Evolutionary conservation across 2,329 filamentous ascomycete species (phyloP), one percentile per base, ranked within the genome.

Genomic region (Aspergillus glaucus): DNA sequence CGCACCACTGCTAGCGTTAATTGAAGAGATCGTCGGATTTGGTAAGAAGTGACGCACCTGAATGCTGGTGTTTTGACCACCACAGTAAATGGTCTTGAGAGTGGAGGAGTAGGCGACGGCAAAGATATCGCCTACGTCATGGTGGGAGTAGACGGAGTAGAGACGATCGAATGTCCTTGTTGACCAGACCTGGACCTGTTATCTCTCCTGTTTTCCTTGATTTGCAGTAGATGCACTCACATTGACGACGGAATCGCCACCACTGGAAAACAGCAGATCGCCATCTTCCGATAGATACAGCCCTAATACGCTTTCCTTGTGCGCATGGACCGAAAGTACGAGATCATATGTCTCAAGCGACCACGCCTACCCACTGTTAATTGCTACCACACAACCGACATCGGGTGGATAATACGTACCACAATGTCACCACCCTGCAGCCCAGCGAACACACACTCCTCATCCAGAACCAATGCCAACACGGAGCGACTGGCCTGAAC

Each of bases 81-180:
- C 93, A 40, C 95, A 80, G 66, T 95, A 97, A 3, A 95, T 79
- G 0, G 87, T 95, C 57, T 92, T 81, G 60, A 88, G 77, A 56
- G 83, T 79, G 6, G 82, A 74, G 3, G 90, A 95, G 68, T 95
- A 96, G 1, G 86, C 86, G n/a, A 95, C 85, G 58, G 89, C 95
- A 67, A 97, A 97, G 50, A 98, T 83, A 71, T 98, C 93, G 51
- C 93, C 93, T 37, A 95, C 87, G 60, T 97, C 93, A 69, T 95
- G 92, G 44, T 85, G 86, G 54, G 90, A 94, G 74, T 95, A 95
- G 53, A 97, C 87, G 54, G 93, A 89, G 72, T 91, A 93, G 1
- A 93, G 77, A 24, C 87, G 84, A 48, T 79, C 80, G 66, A 95
- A 84, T 5, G 82, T 85, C 40, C 75, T 78, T 2, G 91, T 87